These are phyloP conservation scores for Pythium scleroteichum DNA, from an alignment of 352 stramenopile species.

Conservation along the genomic window DNA sequence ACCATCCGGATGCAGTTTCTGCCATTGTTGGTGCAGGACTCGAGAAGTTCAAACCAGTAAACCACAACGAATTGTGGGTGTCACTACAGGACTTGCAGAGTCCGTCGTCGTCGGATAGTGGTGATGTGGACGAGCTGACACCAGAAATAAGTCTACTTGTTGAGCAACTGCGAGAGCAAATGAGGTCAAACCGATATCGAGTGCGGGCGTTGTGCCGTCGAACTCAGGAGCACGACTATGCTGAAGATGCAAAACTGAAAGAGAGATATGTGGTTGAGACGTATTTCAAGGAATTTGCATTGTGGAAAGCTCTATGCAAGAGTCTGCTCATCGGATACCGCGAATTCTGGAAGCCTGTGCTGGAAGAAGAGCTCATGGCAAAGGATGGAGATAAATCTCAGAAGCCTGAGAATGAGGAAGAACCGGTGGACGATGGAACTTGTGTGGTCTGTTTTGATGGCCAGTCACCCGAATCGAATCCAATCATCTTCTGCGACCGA, in stretches of 20 bases:
- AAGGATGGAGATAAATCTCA: conserved; percentile 23
- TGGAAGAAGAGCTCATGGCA: conserved; percentile 21
- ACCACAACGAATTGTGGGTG: conserved; percentile 50
- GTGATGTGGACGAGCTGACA: conserved; percentile 59
- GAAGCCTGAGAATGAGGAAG: conserved; percentile 20
- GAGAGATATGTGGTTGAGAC: conserved; percentile 37
- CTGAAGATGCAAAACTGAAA: conserved; percentile 31
- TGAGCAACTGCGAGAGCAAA: conserved; percentile 75
- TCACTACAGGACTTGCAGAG: conserved; percentile 47
- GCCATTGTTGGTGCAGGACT: conserved; percentile 47
- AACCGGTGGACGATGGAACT: conserved; percentile 79
- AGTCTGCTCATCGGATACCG: conserved; percentile 68
- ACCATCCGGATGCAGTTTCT: conserved; percentile 60
- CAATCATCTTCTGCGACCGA: conserved; percentile 89
- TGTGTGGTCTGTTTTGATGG: conserved; percentile 91
- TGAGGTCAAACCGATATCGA: conserved; percentile 67
- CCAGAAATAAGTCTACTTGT: conserved; percentile 75
- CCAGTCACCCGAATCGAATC: conserved; percentile 82
- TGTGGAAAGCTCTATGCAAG: conserved; percentile 77
- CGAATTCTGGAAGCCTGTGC: conserved; percentile 27
- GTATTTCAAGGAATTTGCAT: conserved; percentile 76
- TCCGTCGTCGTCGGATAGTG: neutral
- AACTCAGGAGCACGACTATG: conserved; percentile 36
- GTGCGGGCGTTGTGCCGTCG: conserved; percentile 56
- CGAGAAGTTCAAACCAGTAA: conserved; percentile 43